Percentiles rank a stretch among this genome's conserved stretches.
phyloP scores from a whole-genome alignment of 2,329 filamentous ascomycete genomes.

The Colletotrichum liriopes region DNA sequence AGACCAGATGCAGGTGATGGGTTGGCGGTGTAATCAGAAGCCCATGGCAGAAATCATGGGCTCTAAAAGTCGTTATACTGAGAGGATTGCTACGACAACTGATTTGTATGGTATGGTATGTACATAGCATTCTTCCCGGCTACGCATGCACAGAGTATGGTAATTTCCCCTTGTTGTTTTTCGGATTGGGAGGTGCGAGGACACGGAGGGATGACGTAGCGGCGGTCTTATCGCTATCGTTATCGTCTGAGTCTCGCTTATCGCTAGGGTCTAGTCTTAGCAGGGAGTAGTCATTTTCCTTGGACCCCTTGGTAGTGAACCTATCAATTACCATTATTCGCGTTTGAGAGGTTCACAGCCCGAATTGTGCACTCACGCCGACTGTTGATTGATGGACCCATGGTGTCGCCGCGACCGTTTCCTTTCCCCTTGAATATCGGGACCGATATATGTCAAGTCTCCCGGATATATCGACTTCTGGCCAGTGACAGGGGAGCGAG shows the following conservation, averaged over 20 bases:
- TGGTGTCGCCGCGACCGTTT: constrained; percentile 59
- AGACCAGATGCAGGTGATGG: constrained; percentile 2
- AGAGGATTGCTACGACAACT: constrained; percentile 17
- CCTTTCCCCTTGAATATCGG: constrained; percentile 79
- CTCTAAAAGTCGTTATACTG: constrained; percentile 12
- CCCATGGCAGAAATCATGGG: not conserved
- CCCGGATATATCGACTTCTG: constrained; percentile 75
- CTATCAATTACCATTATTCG: not conserved
- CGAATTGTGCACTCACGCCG: not conserved
- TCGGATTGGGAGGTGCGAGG: not conserved
- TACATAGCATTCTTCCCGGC: constrained; percentile 34
- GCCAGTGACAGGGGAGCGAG: constrained; percentile 56
- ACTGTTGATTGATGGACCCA: not conserved
- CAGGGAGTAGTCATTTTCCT: constrained; percentile 3
- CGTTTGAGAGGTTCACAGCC: not conserved
- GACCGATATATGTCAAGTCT: constrained; percentile 83
- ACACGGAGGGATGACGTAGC: constrained; percentile 29
- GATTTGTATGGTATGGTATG: constrained; percentile 4
- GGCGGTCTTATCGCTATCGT: constrained; percentile 36
- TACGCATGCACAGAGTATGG: constrained; percentile 15
- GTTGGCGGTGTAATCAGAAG: not conserved
- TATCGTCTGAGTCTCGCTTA: constrained; percentile 20
- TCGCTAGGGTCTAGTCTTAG: constrained; percentile 22
- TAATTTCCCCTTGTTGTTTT: constrained; percentile 19
- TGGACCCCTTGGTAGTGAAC: constrained; percentile 3